Percentiles rank a stretch among this genome's conserved stretches.
phyloP scores from a whole-genome alignment of 331 rosid species.

The Telfairia occidentalis region DNA sequence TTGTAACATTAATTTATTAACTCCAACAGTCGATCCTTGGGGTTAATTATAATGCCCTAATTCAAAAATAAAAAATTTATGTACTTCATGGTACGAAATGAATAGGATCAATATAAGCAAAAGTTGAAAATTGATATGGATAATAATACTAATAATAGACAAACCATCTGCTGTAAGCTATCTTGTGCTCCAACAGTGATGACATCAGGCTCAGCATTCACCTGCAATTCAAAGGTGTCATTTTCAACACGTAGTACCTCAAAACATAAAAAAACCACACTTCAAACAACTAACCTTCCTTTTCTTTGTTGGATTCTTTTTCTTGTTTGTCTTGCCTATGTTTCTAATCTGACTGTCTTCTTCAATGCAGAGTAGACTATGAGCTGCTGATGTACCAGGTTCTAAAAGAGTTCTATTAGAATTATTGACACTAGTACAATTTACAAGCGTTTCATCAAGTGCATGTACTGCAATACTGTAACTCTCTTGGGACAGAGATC shows the following conservation, averaged over 20 bases:
- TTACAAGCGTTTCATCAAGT: slow-evolving; percentile 53
- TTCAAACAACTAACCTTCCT: slow-evolving; percentile 55
- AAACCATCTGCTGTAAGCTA: slow-evolving; percentile 91
- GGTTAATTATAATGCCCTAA: neutral
- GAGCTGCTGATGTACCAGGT: slow-evolving; percentile 59
- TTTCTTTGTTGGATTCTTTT: slow-evolving; percentile 82
- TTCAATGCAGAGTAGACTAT: slow-evolving; percentile 53
- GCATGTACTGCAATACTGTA: slow-evolving; percentile 59
- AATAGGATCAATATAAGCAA: neutral
- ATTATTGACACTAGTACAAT: slow-evolving; percentile 47
- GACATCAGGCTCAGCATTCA: slow-evolving; percentile 61
- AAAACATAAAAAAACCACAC: slow-evolving; percentile 4
- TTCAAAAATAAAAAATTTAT: neutral
- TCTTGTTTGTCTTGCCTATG: slow-evolving; percentile 62
- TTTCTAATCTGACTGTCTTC: slow-evolving; percentile 75
- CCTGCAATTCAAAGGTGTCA: slow-evolving; percentile 42
- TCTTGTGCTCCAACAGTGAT: slow-evolving; percentile 70
- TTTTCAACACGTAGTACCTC: slow-evolving; percentile 2
- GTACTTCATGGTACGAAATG: neutral
- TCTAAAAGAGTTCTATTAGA: slow-evolving; percentile 52
- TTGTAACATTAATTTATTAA: neutral
- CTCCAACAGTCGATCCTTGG: neutral
- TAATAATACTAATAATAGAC: slow-evolving; percentile 19
- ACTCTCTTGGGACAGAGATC: slow-evolving; percentile 80
- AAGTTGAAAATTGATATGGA: neutral